phyloP scores from a whole-genome alignment of 164 flowering plant species.

The Sextonia rubra region DNA sequence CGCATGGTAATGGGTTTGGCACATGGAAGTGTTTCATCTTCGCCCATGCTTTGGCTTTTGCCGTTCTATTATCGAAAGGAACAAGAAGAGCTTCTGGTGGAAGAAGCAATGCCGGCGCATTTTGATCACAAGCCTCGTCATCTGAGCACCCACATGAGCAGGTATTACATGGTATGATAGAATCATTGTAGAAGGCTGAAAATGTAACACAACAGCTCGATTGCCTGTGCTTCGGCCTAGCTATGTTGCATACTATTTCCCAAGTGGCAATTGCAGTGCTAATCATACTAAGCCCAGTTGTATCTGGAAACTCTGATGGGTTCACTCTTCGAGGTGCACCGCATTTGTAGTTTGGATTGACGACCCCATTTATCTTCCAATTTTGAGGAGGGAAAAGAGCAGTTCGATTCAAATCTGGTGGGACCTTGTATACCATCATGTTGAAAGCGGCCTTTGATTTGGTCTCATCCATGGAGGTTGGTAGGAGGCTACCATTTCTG shows the following conservation, averaged over 20 bases:
- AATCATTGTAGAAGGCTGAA: constrained; percentile 64
- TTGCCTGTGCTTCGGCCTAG: constrained; percentile 35
- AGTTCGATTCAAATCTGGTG: constrained; percentile 64
- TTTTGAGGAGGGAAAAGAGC: constrained; percentile 61
- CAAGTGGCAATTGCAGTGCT: constrained; percentile 54
- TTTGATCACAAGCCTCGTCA: constrained; percentile 24
- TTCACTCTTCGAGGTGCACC: constrained; percentile 54
- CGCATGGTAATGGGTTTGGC: constrained; percentile 50
- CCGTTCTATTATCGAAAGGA: constrained; percentile 56
- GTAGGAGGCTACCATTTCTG: constrained; percentile 58
- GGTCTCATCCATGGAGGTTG: constrained; percentile 45
- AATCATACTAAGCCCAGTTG: constrained; percentile 34
- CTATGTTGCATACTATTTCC: constrained; percentile 74
- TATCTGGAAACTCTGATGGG: constrained; percentile 53
- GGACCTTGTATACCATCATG: constrained; percentile 54
- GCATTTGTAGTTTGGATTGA: constrained; percentile 66
- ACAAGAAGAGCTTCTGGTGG: constrained; percentile 67
- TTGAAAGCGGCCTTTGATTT: constrained; percentile 57
- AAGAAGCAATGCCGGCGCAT: constrained; percentile 42
- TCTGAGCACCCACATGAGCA: constrained; percentile 72
- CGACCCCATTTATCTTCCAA: constrained; percentile 56
- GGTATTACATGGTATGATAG: constrained; percentile 67
- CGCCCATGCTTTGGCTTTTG: constrained; percentile 60
- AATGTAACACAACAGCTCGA: constrained; percentile 65
- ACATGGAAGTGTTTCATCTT: constrained; percentile 29